Evolutionary conservation across 257 asterid species (phyloP), one percentile per base, ranked within the genome.

Genomic region (Linaria vulgaris): DNA sequence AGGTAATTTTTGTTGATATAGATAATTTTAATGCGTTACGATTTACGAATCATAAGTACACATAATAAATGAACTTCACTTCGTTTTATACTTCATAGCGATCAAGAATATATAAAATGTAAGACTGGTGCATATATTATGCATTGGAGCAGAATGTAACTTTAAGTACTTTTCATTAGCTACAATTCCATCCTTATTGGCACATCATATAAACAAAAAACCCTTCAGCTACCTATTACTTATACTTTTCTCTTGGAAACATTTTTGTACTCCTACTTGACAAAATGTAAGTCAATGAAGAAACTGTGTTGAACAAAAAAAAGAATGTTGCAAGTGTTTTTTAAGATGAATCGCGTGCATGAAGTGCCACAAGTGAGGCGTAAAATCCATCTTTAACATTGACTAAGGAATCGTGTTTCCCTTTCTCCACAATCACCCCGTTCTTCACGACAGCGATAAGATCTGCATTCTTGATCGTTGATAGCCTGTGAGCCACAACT

Each of bases 401-500:
- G 55, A 84, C 71, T 7, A 84, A 76, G 15, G 55, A 24, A 0
- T 78, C 88, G 47, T 87, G 95, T 62, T 74, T 80, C 69, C 95
- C 95, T 58, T 78, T 79, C 70, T 87, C 92, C 2, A 77, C 81
- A 1, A 87, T 64, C 0, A 51, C 71, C 25, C 95, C 95, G 50
- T 83, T 79, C 76, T 74, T 77, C 6, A 86, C 81, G 1, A 87
- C 88, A 3, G 79, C 87, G 46, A 87, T 77, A 10, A 80, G 52
- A 53, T 87, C 90, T 0, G 86, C 95, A 37, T 80, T 79, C 63
- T 77, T 80, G 24, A 87, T 75, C 1, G 95, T 87, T 4, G 92
- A 87, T 7, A 87, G 66, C 61, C 95, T 73, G 51, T 87, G 95
- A 16, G 95, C 92, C 74, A 87, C 87, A 3, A 82, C 74, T 3